Evolutionary conservation across 2,329 filamentous ascomycete genomes (phyloP).

Genomic region (Claviceps sp.): DNA sequence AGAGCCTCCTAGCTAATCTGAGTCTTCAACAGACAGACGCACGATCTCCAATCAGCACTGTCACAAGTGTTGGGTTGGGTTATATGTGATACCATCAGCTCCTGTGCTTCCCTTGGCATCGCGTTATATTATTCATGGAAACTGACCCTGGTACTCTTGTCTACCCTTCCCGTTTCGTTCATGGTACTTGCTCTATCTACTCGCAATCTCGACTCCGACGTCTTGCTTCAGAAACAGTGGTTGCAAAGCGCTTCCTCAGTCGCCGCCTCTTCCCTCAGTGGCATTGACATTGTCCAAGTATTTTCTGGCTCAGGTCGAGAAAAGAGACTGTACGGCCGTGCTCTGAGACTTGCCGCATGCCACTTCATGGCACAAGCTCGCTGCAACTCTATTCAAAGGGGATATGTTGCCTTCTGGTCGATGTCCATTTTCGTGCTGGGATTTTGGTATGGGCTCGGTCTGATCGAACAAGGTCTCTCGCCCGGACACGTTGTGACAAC

Average conservation of each 20-base stretch:
- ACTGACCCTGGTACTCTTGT: conserved; percentile 65
- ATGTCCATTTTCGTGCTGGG: conserved; percentile 72
- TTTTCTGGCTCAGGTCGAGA: conserved; percentile 67
- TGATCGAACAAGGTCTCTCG: conserved; percentile 47
- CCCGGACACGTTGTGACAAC: conserved; percentile 64
- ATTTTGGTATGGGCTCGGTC: conserved; percentile 72
- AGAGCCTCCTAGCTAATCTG: background rate
- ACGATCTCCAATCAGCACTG: conserved; percentile 67
- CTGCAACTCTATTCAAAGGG: conserved; percentile 58
- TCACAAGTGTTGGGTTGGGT: conserved; percentile 68
- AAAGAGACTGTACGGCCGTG: conserved; percentile 46
- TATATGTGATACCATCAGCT: conserved; percentile 49
- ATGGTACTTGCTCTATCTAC: conserved; percentile 47
- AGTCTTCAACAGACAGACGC: conserved; percentile 49
- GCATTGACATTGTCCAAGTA: conserved; percentile 76
- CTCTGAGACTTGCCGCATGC: conserved; percentile 42
- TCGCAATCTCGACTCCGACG: conserved; percentile 46
- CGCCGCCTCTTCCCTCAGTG: conserved; percentile 53
- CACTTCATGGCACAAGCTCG: conserved; percentile 57
- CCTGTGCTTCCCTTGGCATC: conserved; percentile 51
- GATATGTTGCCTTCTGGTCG: conserved; percentile 59
- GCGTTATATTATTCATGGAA: conserved; percentile 75
- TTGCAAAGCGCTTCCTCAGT: conserved; percentile 60
- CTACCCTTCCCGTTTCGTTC: conserved; percentile 56
- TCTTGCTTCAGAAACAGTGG: conserved; percentile 54